Base-by-base conservation (phyloP, 805 yeast species). In the Pichia paraexigua region DNA sequence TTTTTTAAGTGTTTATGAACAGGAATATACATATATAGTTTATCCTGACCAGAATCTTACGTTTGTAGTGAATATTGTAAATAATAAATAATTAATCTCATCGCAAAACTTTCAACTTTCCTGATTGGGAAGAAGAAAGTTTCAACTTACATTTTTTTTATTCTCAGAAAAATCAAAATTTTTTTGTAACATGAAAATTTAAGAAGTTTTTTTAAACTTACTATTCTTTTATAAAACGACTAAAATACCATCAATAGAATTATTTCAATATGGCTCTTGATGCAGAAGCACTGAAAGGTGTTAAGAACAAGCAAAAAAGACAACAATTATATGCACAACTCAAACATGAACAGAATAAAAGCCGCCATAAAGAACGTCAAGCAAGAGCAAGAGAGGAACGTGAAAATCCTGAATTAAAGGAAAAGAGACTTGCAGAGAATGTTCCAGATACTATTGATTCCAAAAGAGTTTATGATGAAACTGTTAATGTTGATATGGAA, bases 331-430 rank as follows among this genome's bases (percentile, higher is more conserved):
- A 78, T 67, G 85, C 90, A 11, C 79, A 82, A 51, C 63, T 87
- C 48, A 86, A 84, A 67, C 85, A 86, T 63, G 85, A 86, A 55
- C 77, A 80, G 66, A 83, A 84, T 61, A 87, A 87, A 62, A 78
- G 78, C 49, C 80, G 88, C 61, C 97, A 90, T 65, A 82, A 80
- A 63, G 74, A 76, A 64, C 78, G 98, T 58, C 77, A 79, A n/a
- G 80, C 82, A 44, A 78, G 97, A 63, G 94, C 95, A n/a, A 85
- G 84, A 62, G 92, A 85, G 56, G 98, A 94, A 68, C 73, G 84
- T 51, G 80, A 77, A 28, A 85, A 91, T 61, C 97, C 97, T 1
- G 89, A 84, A 58, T 69, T 88, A 53, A 86, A 79, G 63, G 88
- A 81, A 50, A 84, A 90, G 63, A 82, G 99, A 67, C 72, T 92